These are phyloP conservation scores for Neonectria sp. DNA, from an alignment of 2,329 filamentous ascomycete species.

Conservation along the genomic window DNA sequence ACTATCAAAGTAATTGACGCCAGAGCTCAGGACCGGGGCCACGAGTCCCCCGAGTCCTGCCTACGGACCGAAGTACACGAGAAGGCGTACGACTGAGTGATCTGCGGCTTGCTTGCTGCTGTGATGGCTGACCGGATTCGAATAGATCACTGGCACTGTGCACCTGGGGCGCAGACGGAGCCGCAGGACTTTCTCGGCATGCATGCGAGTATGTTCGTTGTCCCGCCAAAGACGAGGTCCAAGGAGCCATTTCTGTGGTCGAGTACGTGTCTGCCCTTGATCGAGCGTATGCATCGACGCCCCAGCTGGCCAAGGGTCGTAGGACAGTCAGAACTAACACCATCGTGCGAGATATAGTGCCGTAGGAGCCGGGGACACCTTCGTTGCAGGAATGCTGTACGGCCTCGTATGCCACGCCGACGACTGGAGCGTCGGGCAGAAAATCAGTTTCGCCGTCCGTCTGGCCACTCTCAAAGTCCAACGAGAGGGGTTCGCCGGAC, in stretches of 20 bases:
- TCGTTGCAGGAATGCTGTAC: conserved; percentile 80
- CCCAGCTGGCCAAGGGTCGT: conserved; percentile 10
- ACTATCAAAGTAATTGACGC: conserved; percentile 33
- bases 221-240: conserved; percentile 56
- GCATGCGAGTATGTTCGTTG: conserved; percentile 51
- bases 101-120: conserved; percentile 20
- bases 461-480: conserved; percentile 79
- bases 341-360: conserved; percentile 63
- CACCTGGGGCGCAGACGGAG: conserved; percentile 72
- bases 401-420: conserved; percentile 65
- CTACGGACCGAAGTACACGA: conserved; percentile 60
- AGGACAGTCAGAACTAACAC: conserved; percentile 40
- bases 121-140: conserved; percentile 40
- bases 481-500: conserved; percentile 74
- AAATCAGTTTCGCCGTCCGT: conserved; percentile 73
- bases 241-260: conserved; percentile 63
- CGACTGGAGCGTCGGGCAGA: conserved; percentile 64
- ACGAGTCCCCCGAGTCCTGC: conserved; percentile 65
- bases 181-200: conserved; percentile 51
- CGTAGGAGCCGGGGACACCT: conserved; percentile 83
- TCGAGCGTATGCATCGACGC: conserved; percentile 24
- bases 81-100: conserved; percentile 60
- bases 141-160: conserved; percentile 66
- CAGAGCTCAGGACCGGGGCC: conserved; percentile 53
- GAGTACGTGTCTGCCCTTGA: conserved; percentile 66